Evolutionary conservation across 2,329 filamentous ascomycete genomes (phyloP), one percentile per base, ranked within the genome.

Genomic region (Penicillium glabrum): DNA sequence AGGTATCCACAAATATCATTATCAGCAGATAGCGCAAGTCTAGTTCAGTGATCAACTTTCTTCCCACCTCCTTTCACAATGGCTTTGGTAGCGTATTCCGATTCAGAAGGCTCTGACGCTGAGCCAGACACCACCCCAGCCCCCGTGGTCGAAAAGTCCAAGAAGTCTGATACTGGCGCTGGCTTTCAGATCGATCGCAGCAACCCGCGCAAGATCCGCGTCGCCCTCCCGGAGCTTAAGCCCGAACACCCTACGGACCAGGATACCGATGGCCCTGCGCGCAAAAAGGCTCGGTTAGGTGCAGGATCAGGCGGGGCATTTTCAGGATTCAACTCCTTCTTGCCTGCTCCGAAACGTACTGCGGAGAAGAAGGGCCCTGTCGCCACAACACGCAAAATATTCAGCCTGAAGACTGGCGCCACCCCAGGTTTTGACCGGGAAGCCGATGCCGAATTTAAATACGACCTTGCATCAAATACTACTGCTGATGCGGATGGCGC

Each of bases 81-180:
- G 90, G 87, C 84, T 14, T 80, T 96, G 29, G 90, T 95, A 63
- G 87, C 89, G 60, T 96, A 96, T 68, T 93, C 90, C 4, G 91
- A 93, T 71, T 95, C 88, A 0, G 88, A 89, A 66, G 78, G 74
- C 46, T 91, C 87, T 13, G 89, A 89, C 53, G 80, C 81, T 16
- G 88, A 90, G 53, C 68, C 45, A 51, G 73, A 61, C 62, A 72
- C 61, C 31, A 62, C 76, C 66, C 61, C 69, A 51, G 53, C 29
- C 8, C 53, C 58, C 3, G 16, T 49, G 9, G 19, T 37, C 21
- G 56, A 52, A 21, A 59, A 53, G 37, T 3, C 58, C 13, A 64
- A 62, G 31, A 63, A 62, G 21, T 3, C 69, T 39, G 61, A 70
- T 63, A 54, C 73, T 56, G 62, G 84, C 19, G 89, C 92, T 70